Percentiles rank a stretch among this genome's conserved stretches.
Evolutionary conservation across 225 moss, liverwort and hornwort genomes (phyloP).

Genomic region (Bryum argenteum): DNA sequence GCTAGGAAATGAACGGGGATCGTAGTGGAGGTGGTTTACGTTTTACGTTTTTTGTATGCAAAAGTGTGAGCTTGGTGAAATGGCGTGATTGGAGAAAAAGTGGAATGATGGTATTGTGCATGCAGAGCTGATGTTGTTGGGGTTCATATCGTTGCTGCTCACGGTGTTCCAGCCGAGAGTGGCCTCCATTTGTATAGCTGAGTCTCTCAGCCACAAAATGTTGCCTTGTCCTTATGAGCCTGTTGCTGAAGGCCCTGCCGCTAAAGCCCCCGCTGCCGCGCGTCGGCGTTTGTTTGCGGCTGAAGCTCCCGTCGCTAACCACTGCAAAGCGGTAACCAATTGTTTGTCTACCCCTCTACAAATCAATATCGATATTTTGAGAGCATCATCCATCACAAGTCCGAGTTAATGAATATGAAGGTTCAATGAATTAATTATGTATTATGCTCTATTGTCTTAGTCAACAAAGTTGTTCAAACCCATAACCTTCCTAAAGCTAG

Average conservation of each 20-base stretch:
- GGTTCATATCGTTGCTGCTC: slow-evolving; percentile 90
- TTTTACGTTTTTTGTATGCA: too few species aligned
- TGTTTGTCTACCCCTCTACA: not conserved
- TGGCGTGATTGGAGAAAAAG: too few species aligned
- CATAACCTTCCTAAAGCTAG: too few species aligned
- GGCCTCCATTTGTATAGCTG: slow-evolving; percentile 66
- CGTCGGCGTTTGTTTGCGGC: slow-evolving; percentile 53
- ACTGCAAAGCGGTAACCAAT: slow-evolving; percentile 27
- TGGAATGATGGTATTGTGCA: not conserved
- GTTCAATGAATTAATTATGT: too few species aligned
- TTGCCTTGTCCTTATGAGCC: slow-evolving; percentile 60
- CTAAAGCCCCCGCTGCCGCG: slow-evolving; percentile 21
- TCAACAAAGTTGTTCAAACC: too few species aligned
- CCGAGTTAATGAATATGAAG: too few species aligned
- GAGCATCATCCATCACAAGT: too few species aligned
- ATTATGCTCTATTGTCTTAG: too few species aligned
- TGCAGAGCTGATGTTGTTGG: slow-evolving; percentile 95
- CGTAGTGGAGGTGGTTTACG: too few species aligned
- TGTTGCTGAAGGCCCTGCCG: slow-evolving; percentile 1
- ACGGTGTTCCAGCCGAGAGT: slow-evolving; percentile 69
- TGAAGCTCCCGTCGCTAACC: not conserved
- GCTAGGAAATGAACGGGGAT: too few species aligned
- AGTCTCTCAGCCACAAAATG: slow-evolving; percentile 47
- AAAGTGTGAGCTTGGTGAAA: too few species aligned
- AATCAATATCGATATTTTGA: not conserved